Evolutionary conservation across 257 asterid species (phyloP), one percentile per base, ranked within the genome.

Genomic region (Prunella vulgaris): DNA sequence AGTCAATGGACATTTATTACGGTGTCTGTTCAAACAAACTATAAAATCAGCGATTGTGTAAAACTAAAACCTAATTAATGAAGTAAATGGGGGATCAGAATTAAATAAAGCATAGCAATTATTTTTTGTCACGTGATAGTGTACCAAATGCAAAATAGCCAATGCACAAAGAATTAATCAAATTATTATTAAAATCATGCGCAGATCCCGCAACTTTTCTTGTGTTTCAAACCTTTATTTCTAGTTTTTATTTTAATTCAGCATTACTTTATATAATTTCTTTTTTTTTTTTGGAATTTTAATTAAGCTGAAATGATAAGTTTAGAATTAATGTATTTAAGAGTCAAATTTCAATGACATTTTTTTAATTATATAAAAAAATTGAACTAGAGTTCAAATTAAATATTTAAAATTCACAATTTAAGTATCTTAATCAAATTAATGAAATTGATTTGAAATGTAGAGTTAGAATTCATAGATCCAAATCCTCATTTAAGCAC

Each of bases 101-200:
- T 61, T 57, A 65, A 9, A 71, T 44, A 24, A 67, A 51, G 56
- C 4, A 48, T 8, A 5, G 77, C 67, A 59, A 72, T 72, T 40
- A 67, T 61, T 53, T 53, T 25, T n/a, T 68, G 54, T 77, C 81
- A 77, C 78, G 78, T 77, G 78, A 72, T 22, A 7, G 68, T 7
- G 76, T 44, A 58, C 13, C 9, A 70, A 25, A 25, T n/a, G 32
- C 28, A 24, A 21, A 59, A 67, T 71, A 63, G 53, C 58, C 74
- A 72, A 72, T 77, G 75, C 51, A 72, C 22, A 52, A 62, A 22
- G 75, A 67, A 52, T 51, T 33, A 20, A 42, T 4, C 51, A 25
- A 22, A 10, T 12, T 54, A 53, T 3, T 51, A 28, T 7, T 70
- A 10, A 21, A 58, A 65, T 10, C 58, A 37, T 4, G 44, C 74